Evolutionary conservation across 2,329 filamentous ascomycete species (phyloP).

Genomic region (Myriosclerotinia scirpicola): DNA sequence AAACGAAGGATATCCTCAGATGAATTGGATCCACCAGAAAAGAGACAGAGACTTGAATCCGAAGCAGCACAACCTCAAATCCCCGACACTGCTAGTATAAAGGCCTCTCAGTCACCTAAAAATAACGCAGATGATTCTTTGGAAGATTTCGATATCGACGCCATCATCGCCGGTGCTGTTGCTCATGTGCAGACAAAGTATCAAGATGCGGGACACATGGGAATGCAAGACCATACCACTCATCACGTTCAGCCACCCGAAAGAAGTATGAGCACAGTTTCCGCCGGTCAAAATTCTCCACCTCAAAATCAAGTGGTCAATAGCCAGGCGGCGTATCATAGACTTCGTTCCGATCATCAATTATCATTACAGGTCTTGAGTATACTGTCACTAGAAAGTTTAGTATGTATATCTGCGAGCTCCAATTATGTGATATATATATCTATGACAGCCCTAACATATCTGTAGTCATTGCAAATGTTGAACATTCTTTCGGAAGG

Average conservation of each 20-base stretch:
- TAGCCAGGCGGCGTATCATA: not conserved
- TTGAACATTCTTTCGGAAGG: slow-evolving; percentile 57
- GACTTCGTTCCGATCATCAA: slow-evolving; percentile 33
- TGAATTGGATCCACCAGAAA: slow-evolving; percentile 20
- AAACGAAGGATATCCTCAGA: slow-evolving; percentile 16
- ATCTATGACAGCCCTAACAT: slow-evolving; percentile 13
- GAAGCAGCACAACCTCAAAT: not conserved
- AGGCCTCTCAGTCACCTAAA: not conserved
- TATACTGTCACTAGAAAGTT: slow-evolving; percentile 59
- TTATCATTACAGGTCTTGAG: slow-evolving; percentile 55
- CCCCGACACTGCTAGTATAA: not conserved
- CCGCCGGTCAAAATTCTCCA: not conserved
- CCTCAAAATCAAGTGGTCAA: not conserved
- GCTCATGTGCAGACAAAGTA: slow-evolving; percentile 11
- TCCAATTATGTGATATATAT: not conserved
- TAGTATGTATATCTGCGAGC: slow-evolving; percentile 46
- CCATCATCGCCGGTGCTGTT: slow-evolving; percentile 10
- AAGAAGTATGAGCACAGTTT: not conserved
- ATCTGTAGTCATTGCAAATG: slow-evolving; percentile 55
- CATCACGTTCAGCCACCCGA: slow-evolving; percentile 7
- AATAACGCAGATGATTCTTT: slow-evolving; percentile 4
- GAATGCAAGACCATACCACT: not conserved
- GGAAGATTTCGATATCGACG: slow-evolving; percentile 17
- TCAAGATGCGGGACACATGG: slow-evolving; percentile 15
- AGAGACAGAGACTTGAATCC: slow-evolving; percentile 27